phyloP scores from a whole-genome alignment of 139 green algal species.

The Micractinium sp. region DNA sequence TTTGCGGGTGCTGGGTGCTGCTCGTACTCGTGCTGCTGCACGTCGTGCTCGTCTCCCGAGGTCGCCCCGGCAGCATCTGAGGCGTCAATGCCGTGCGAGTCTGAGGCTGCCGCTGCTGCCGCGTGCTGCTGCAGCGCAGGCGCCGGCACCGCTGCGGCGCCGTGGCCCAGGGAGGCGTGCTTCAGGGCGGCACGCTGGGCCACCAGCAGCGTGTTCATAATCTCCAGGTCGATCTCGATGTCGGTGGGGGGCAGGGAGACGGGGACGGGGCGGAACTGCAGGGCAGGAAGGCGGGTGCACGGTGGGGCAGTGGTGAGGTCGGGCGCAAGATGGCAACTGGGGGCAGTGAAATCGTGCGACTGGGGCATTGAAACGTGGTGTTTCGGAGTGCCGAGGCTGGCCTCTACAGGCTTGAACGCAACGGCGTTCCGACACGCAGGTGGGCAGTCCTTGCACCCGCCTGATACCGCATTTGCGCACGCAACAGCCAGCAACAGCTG shows the following conservation, averaged over 20 bases:
- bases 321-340: no score
- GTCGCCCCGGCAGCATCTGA: neutral
- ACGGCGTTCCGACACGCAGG: neutral
- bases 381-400: no score
- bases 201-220: conserved; percentile 16
- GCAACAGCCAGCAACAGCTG: no score
- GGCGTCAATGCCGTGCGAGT: neutral
- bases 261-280: neutral
- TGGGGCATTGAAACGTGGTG: no score
- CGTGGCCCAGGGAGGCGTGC: neutral
- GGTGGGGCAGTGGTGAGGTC: no score
- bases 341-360: no score
- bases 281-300: no score
- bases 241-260: neutral
- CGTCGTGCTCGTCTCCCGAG: neutral
- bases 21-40: neutral
- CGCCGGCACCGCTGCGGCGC: neutral
- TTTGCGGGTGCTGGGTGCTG: neutral
- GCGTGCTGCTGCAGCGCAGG: neutral
- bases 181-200: neutral
- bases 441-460: neutral
- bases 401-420: no score
- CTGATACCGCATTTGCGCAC: neutral
- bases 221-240: neutral
- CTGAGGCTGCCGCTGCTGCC: neutral